Base-by-base conservation (phyloP, 768 basidiomycete genomes). In the Phylloporus arenicola region DNA sequence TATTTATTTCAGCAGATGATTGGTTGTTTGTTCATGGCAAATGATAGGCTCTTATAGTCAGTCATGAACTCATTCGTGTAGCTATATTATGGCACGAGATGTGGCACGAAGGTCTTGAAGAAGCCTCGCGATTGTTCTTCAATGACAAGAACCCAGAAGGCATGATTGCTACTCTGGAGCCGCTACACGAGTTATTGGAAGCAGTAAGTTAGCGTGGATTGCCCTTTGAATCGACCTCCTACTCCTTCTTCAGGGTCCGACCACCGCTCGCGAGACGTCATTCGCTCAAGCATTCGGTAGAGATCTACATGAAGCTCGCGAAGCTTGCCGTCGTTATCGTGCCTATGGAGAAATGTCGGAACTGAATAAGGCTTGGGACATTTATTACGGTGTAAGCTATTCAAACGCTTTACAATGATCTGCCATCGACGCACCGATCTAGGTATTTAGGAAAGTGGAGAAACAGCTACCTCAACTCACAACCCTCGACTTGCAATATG, bases 21-120 rank as follows among this genome's bases (percentile, higher is more conserved):
- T 17, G 29, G 16, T 51, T 17, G 24, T 14, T 51, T 54, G 43
- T 43, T 48, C 39, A 45, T 33, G 43, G 9, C 4, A 37, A 13
- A 31, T 51, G 49, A 11, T 53, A 92, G 83, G 94, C 93, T 10
- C 72, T 85, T 41, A 64, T 95, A 22, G 92, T 99, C 67, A 91
- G 91, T 63, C 84, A 88, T 27, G 96, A 99, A 65, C 78, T 99
- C 33, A 97, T 98, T 52, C 86, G 96, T 17, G 91, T 98, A 7
- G 95, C 96, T 7, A 98, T 99, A 53, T 74, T 99, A 11, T 99
- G 96, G 96, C 94, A 98, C 59, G 96, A 99, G 67, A 74, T 93
- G 56, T 99, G 96, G 96, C 93, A 97, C 60, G 96, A 99, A 71
- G 93, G 92, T 16, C 75, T 99, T 19, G 96, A 99, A 70, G 96